These are phyloP conservation scores for Hydnomerulius pinastri DNA, from an alignment of 768 basidiomycete species.

Conservation along the genomic window DNA sequence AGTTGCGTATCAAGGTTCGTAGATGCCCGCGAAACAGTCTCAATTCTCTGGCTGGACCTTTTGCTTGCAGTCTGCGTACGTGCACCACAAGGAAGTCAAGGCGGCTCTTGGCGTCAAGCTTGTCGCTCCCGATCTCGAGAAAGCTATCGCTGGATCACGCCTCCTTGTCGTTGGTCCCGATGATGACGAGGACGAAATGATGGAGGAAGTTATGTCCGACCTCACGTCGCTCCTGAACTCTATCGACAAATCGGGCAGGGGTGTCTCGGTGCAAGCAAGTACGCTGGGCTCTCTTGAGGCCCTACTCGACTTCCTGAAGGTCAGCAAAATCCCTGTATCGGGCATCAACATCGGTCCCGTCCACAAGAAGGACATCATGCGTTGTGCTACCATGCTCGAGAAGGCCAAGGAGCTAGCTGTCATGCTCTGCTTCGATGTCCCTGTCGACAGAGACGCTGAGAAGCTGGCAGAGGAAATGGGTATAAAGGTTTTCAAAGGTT, in stretches of 20 bases:
- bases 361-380: slow-evolving; percentile 93
- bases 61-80: slow-evolving; percentile 76
- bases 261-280: slow-evolving; percentile 96
- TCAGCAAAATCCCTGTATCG: slow-evolving; percentile 95
- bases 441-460: slow-evolving; percentile 92
- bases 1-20: slow-evolving; percentile 89
- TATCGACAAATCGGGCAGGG: slow-evolving; percentile 93
- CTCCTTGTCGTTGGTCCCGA: slow-evolving; percentile 91
- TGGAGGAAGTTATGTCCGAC: slow-evolving; percentile 96
- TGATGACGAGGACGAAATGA: slow-evolving; percentile 93
- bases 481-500: slow-evolving; percentile 92
- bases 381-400: slow-evolving; percentile 91
- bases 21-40: not conserved
- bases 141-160: slow-evolving; percentile 96
- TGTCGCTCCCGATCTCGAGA: slow-evolving; percentile 92
- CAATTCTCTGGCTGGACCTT: slow-evolving; percentile 4
- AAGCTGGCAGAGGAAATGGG: slow-evolving; percentile 92
- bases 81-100: slow-evolving; percentile 97
- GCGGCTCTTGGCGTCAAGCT: slow-evolving; percentile 97
- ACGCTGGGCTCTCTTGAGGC: slow-evolving; percentile 98
- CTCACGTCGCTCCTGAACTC: slow-evolving; percentile 84
- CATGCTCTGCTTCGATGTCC: slow-evolving; percentile 95
- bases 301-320: slow-evolving; percentile 90
- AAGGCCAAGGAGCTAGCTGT: slow-evolving; percentile 94
- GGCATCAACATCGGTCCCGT: slow-evolving; percentile 98